Evolutionary conservation across 176 grass and related monocot species (phyloP).

Genomic region (Microstegium vimineum): DNA sequence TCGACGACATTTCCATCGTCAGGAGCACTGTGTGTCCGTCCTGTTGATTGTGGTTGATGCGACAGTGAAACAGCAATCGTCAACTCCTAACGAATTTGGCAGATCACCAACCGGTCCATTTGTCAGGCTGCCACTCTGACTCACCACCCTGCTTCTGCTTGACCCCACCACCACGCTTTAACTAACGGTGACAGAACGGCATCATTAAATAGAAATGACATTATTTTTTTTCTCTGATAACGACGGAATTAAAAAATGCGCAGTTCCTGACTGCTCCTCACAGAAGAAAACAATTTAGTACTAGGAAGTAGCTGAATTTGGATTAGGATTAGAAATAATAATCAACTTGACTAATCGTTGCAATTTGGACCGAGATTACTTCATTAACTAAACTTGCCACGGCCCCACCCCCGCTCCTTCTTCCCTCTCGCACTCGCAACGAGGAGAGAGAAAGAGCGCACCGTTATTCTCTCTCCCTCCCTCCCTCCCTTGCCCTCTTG

Average conservation of each 20-base stretch:
- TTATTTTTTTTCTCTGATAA: not conserved
- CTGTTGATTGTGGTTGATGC: not conserved
- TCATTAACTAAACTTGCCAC: too few species aligned
- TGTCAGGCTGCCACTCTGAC: not conserved
- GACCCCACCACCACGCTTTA: not conserved
- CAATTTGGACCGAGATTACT: not conserved
- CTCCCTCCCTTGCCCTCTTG: not conserved
- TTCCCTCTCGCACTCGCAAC: too few species aligned
- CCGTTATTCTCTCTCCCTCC: slow-evolving; percentile 1
- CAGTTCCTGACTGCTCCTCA: not conserved
- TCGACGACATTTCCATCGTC: not conserved
- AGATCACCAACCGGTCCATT: slow-evolving; percentile 7
- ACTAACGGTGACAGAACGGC: not conserved
- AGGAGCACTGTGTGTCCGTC: not conserved
- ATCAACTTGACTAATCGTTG: not conserved
- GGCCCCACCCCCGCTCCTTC: too few species aligned
- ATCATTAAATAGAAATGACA: not conserved
- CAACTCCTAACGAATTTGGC: not conserved
- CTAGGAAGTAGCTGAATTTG: too few species aligned
- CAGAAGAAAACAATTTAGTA: too few species aligned
- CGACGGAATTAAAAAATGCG: not conserved
- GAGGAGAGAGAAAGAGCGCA: not conserved
- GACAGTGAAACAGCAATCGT: not conserved
- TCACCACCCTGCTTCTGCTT: too few species aligned
- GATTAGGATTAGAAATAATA: too few species aligned